Evolutionary conservation across 495 filamentous ascomycete species (phyloP).

Genomic region (Neurospora sp.): DNA sequence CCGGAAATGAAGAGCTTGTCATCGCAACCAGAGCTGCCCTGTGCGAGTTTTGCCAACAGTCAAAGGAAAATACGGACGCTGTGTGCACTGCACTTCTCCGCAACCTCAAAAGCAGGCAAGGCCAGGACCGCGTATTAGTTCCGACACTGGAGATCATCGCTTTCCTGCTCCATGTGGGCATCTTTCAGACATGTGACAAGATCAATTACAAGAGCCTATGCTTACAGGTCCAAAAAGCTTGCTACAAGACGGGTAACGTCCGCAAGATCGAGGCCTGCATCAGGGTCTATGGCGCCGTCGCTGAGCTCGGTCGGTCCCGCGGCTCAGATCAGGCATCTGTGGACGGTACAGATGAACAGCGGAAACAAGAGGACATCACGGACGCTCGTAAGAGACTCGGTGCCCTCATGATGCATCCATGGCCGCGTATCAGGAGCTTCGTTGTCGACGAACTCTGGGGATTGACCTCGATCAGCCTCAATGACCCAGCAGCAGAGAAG

Average conservation of each 20-base stretch:
- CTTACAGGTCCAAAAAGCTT: slow-evolving; percentile 59
- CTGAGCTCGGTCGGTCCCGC: slow-evolving; percentile 8
- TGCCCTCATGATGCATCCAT: slow-evolving; percentile 36
- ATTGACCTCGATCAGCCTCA: slow-evolving; percentile 8
- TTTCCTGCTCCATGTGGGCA: slow-evolving; percentile 57
- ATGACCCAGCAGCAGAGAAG: slow-evolving; percentile 10
- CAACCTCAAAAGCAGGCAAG: slow-evolving; percentile 27
- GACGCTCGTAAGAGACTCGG: slow-evolving; percentile 37
- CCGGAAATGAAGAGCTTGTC: slow-evolving; percentile 73
- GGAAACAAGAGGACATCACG: slow-evolving; percentile 17
- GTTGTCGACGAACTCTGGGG: slow-evolving; percentile 41
- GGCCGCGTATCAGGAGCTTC: slow-evolving; percentile 32
- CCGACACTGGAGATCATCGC: slow-evolving; percentile 65
- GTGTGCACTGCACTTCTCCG: slow-evolving; percentile 24
- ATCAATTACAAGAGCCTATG: slow-evolving; percentile 48
- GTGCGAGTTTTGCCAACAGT: slow-evolving; percentile 33
- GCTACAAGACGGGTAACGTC: slow-evolving; percentile 72
- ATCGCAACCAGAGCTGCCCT: slow-evolving; percentile 64
- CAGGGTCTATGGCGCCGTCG: slow-evolving; percentile 62
- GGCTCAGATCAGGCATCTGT: neutral
- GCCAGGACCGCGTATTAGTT: slow-evolving; percentile 60
- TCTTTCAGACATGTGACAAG: slow-evolving; percentile 19
- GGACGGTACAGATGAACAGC: slow-evolving; percentile 4
- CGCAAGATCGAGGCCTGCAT: slow-evolving; percentile 69
- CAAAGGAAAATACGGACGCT: slow-evolving; percentile 19